Evolutionary conservation across 1,284 basidiomycete species (phyloP), one percentile per base, ranked within the genome.

Genomic region (Butyriboletus appendiculatus): DNA sequence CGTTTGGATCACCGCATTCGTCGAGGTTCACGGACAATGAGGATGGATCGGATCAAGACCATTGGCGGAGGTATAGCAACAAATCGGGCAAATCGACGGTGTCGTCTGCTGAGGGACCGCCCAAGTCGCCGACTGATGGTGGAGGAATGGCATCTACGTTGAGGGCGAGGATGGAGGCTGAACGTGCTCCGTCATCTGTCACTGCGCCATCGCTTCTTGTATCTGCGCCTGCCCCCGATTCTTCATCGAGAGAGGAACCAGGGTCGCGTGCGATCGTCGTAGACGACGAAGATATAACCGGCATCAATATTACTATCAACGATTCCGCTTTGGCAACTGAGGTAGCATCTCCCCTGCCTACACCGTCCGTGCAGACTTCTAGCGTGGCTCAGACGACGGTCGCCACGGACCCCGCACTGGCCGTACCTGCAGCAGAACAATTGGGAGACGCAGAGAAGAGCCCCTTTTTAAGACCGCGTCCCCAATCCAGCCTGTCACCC

Each of bases 1-100:
- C 71, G 2, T 84, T 82, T 73, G 76, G 73, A 10, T 79, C 80
- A 5, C 76, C 79, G 0, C 60, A 72, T 42, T 73, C 76, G 2
- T 78, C 79, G 4, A 69, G 75, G 48, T 66, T 60, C 48, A 64
- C 66, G 32, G 66, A 71, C 18, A 16, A 51, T 9, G 68, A 67
- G 38, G 66, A 68, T 15, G 62, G 59, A 30, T 65, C 62, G 10
- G 65, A 70, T 53, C 60, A 61, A 38, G 60, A 55, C 30, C 49
- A 59, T 20, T 46, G 43, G 15, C 58, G 52, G 57, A 57, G 56
- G 43, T 28, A 53, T 38, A 65, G 54, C 33, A 57, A 49, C 48
- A 63, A 52, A 54, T 65, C 62, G 18, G 56, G 62, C 16, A 58
- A 50, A 55, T 57, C 57, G 37, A 18, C n/a, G 11, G 18, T 50